These are phyloP conservation scores for Niveomyces coronatus DNA, from an alignment of 2,329 filamentous ascomycete species.

Conservation along the genomic window DNA sequence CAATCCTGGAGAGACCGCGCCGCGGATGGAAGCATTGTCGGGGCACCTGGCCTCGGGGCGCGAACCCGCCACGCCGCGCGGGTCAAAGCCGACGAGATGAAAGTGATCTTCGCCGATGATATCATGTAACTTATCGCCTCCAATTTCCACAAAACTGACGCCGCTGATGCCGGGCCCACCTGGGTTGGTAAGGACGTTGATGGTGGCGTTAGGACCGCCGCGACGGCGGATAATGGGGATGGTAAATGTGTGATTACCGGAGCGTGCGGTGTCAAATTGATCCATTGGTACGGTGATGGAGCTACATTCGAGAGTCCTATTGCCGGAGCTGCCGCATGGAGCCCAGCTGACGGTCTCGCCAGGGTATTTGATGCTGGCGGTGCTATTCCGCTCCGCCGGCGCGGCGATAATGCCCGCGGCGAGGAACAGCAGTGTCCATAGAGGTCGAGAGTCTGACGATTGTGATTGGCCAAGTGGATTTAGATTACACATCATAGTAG, in stretches of 20 bases:
- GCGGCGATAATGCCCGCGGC: too few relatives aligned
- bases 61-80: slow-evolving; percentile 29
- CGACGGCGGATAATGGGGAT: slow-evolving; percentile 35
- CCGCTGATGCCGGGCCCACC: slow-evolving; percentile 29
- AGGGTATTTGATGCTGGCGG: too few relatives aligned
- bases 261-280: slow-evolving; percentile 28
- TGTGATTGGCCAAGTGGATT: too few relatives aligned
- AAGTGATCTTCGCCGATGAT: not conserved
- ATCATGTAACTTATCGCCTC: not conserved
- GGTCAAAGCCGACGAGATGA: slow-evolving; percentile 34
- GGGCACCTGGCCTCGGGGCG: slow-evolving; percentile 28
- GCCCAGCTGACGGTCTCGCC: slow-evolving; percentile 30
- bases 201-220: slow-evolving; percentile 26
- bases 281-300: slow-evolving; percentile 35
- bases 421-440: too few relatives aligned
- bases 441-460: too few relatives aligned
- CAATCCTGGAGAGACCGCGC: too few relatives aligned
- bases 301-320: slow-evolving; percentile 30
- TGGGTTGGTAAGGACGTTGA: slow-evolving; percentile 35
- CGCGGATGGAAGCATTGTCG: slow-evolving; percentile 23
- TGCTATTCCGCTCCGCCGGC: too few relatives aligned
- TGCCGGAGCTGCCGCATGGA: slow-evolving; percentile 26
- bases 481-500: too few relatives aligned
- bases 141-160: not conserved
- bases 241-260: slow-evolving; percentile 28